Base-by-base conservation (phyloP, 1,139 yeast genomes). In the Arxiozyma slooffiae region DNA sequence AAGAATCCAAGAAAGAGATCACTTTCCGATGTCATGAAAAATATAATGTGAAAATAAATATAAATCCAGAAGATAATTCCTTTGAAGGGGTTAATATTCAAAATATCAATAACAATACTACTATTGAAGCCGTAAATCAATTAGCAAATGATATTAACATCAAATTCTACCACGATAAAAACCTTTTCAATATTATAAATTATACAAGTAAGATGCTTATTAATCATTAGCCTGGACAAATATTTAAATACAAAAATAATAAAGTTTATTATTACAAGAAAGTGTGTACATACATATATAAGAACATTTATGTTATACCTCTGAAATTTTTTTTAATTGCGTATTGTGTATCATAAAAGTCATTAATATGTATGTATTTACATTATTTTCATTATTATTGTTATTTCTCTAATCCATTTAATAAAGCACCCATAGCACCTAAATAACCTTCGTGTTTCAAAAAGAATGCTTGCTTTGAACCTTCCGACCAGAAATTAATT, bases 401-500 rank as follows among this genome's bases (percentile, higher is more conserved):
- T 40, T 23, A 23, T 23, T 23, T 30, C 16, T 22, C n/a, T 39
- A 30, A 40, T 4, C 49, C 38, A 20, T 48, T 50, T 64, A 89
- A 72, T 60, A 89, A 90, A 0, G 97, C 97, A 20, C 99, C 99
- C 65, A 92, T 90, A 34, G 96, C 88, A 6, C 99, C 99, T 52
- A 92, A 74, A 64, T 89, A 92, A 0, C 98, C 97, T 66, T 92
- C 99, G 63, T 92, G 99, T 53, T 96, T 80, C 56, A 92, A 72
- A 66, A 92, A 92, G 66, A 89, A 92, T 37, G 96, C 95, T 57
- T 81, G 79, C 77, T 89, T 90, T 47, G 80, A 85, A n/a, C 97
- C 96, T 53, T 84, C 76, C 2, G 96, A 87, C 99, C 99, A 92
- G 74, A 92, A 94, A 61, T 87, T 82, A 55, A 92, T 94, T 30